Evolutionary conservation across 306 rosid species (phyloP).

Genomic region (Inga leiocalycina): DNA sequence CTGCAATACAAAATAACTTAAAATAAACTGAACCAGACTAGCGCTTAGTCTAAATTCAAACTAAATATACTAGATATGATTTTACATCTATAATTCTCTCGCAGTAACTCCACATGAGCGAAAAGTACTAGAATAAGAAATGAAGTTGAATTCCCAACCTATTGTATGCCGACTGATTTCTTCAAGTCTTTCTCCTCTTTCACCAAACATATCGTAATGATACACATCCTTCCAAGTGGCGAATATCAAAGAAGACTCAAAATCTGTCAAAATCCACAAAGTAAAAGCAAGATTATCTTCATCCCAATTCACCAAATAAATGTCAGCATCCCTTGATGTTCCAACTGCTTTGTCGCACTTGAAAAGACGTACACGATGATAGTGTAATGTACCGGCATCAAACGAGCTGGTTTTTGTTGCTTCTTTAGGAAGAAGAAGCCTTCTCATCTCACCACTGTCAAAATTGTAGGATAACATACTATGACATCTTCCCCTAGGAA

Average conservation of each 20-base stretch:
- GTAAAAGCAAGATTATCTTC: accelerated
- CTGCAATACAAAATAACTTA: no score
- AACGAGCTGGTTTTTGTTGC: neutral
- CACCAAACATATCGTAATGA: neutral
- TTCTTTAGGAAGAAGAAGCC: neutral
- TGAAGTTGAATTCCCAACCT: neutral
- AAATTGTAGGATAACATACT: neutral
- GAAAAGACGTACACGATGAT: no score
- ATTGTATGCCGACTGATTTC: neutral
- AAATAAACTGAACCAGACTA: no score
- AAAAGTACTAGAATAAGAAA: neutral
- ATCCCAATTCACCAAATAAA: neutral
- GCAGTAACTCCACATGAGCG: neutral
- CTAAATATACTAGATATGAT: no score
- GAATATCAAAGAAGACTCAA: neutral
- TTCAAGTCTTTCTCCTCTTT: neutral
- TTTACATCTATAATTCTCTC: neutral
- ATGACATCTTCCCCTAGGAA: no score
- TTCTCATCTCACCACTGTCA: neutral
- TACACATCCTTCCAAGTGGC: neutral
- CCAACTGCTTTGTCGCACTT: no score
- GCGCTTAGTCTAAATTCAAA: no score
- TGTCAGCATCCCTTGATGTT: no score
- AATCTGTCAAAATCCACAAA: neutral
- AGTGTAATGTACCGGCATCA: no score